Percentiles rank a stretch among this genome's conserved stretches.
These are phyloP conservation scores for Cardiospermum halicacabum DNA, from an alignment of 345 rosid species.

Conservation along the genomic window DNA sequence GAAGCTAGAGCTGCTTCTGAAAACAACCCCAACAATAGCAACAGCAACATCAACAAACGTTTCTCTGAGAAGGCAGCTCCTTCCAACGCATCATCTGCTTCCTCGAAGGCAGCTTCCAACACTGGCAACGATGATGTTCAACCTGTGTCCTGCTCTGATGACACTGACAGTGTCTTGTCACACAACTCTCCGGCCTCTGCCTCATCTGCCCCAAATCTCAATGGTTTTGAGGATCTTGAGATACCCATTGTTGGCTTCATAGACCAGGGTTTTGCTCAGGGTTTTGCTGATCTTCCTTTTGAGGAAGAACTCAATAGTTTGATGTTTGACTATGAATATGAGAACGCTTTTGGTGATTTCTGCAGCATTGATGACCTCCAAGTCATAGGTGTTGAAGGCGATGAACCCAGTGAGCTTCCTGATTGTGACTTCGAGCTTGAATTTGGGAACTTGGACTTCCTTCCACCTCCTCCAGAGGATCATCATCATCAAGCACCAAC, in stretches of 20 bases:
- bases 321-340: conserved; percentile 45
- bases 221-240: conserved; percentile 31
- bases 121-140: conserved; percentile 4
- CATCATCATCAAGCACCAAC: conserved; percentile 12
- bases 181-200: conserved; percentile 52
- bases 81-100: conserved; percentile 6
- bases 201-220: conserved; percentile 27
- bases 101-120: conserved; percentile 20
- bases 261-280: conserved; percentile 37
- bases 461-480: conserved; percentile 19
- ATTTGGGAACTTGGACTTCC: conserved; percentile 41
- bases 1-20: conserved; percentile 40
- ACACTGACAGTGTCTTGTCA: conserved; percentile 44
- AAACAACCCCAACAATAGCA: conserved; percentile 23
- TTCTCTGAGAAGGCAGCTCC: conserved; percentile 27
- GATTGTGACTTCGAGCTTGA: conserved; percentile 61
- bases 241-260: conserved; percentile 44
- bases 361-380: conserved; percentile 52
- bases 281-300: conserved; percentile 20
- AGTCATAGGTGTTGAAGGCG: conserved; percentile 39
- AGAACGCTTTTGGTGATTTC: conserved; percentile 39
- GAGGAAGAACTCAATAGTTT: conserved; percentile 32
- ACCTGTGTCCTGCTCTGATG: conserved; percentile 37
- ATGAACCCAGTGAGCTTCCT: conserved; percentile 58
- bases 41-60: neutral